Percentiles rank a stretch among this genome's conserved stretches.
These are phyloP conservation scores for Candida nanaspora DNA, from an alignment of 805 yeast genomes.

Conservation along the genomic window DNA sequence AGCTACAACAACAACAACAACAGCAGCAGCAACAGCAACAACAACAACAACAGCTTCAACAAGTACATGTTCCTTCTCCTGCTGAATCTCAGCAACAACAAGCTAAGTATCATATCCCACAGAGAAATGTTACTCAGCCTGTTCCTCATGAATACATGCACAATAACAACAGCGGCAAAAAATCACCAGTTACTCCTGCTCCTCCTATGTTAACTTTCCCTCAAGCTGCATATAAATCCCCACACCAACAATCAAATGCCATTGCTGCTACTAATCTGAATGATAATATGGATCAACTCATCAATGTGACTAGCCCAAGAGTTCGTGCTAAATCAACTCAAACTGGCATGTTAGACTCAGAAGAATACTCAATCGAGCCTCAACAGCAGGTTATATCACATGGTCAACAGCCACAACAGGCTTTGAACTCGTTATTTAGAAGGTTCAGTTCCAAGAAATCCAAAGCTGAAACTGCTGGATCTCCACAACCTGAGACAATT, in stretches of 20 bases:
- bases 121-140: constrained; percentile 20
- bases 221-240: constrained; percentile 36
- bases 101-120: constrained; percentile 6
- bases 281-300: neutral
- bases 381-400: constrained; percentile 8
- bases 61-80: constrained; percentile 7
- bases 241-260: constrained; percentile 12
- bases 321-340: neutral
- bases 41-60: constrained; percentile 7
- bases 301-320: neutral
- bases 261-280: neutral
- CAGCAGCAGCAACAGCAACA: constrained; percentile 9
- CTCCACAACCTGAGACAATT: neutral
- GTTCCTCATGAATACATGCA: constrained; percentile 12
- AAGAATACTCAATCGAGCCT: constrained; percentile 6
- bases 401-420: constrained; percentile 5
- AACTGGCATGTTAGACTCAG: neutral
- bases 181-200: constrained; percentile 5
- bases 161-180: constrained; percentile 6
- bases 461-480: neutral
- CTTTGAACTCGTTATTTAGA: constrained; percentile 23
- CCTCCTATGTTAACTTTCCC: constrained; percentile 27
- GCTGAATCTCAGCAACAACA: constrained; percentile 3
- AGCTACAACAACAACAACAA: constrained; percentile 7
- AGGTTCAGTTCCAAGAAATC: constrained; percentile 25